These are phyloP conservation scores for Monilinia vaccinii-corymbosi DNA, from an alignment of 2,329 filamentous ascomycete genomes.

Conservation along the genomic window DNA sequence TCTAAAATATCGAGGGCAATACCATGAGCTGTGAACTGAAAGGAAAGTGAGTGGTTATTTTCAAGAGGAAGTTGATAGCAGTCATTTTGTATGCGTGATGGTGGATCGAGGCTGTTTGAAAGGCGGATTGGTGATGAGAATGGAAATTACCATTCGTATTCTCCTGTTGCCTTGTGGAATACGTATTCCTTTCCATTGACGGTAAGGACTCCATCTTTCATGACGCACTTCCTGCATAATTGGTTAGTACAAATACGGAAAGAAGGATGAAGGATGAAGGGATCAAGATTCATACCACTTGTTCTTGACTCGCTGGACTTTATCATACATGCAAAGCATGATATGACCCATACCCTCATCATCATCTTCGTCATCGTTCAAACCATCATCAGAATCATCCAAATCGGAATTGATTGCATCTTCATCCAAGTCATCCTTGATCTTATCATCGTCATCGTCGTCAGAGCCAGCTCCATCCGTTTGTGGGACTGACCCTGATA, in stretches of 20 bases:
- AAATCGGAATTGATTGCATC: constrained; percentile 98
- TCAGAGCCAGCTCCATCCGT: constrained; percentile 50
- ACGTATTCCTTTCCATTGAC: constrained; percentile 94
- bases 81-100: background rate
- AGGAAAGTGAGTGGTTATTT: background rate
- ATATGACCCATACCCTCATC: constrained; percentile 78
- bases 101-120: background rate
- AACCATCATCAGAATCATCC: constrained; percentile 83
- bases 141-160: constrained; percentile 81
- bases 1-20: background rate
- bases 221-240: constrained; percentile 75
- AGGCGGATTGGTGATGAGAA: background rate
- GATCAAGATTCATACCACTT: constrained; percentile 57
- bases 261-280: background rate
- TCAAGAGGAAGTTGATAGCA: background rate
- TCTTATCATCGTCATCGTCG: constrained; percentile 52
- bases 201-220: constrained; percentile 92
- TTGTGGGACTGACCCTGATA: constrained; percentile 32
- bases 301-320: constrained; percentile 98
- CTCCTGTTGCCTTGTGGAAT: constrained; percentile 94
- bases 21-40: background rate
- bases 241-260: background rate
- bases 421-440: constrained; percentile 58
- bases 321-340: constrained; percentile 99
- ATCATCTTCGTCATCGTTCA: constrained; percentile 76